A percentile compares a stretch with the other conserved stretches of the same genome.
Evolutionary conservation across 2,329 filamentous ascomycete genomes (phyloP).

Genomic region (Elsinoe australis): DNA sequence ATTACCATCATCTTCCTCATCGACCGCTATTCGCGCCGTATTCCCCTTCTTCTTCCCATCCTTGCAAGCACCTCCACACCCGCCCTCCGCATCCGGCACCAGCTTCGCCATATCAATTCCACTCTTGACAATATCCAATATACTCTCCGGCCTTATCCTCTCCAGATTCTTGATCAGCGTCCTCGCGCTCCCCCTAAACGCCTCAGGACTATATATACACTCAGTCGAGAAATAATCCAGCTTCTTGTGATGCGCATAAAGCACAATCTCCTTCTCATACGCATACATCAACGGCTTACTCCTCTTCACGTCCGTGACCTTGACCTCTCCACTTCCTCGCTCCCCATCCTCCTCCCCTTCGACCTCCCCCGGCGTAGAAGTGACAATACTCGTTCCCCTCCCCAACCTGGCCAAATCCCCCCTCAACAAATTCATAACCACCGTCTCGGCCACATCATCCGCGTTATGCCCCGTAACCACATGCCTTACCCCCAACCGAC

Average conservation of each 20-base stretch:
- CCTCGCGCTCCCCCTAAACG: slow-evolving; percentile 85
- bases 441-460: slow-evolving; percentile 93
- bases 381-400: slow-evolving; percentile 84
- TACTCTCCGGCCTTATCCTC: slow-evolving; percentile 84
- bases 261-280: slow-evolving; percentile 97
- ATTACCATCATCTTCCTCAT: slow-evolving; percentile 48
- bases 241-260: slow-evolving; percentile 95
- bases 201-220: slow-evolving; percentile 96
- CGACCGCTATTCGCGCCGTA: slow-evolving; percentile 29
- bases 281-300: slow-evolving; percentile 97
- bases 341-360: slow-evolving; percentile 19
- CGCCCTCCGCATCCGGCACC: slow-evolving; percentile 53
- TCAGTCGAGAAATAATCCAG: slow-evolving; percentile 98
- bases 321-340: slow-evolving; percentile 21
- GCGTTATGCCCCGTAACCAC: slow-evolving; percentile 97
- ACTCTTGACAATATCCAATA: slow-evolving; percentile 87
- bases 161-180: slow-evolving; percentile 93
- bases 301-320: slow-evolving; percentile 74
- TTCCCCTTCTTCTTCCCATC: slow-evolving; percentile 29
- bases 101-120: slow-evolving; percentile 92
- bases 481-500: slow-evolving; percentile 77
- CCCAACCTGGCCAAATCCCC: slow-evolving; percentile 83
- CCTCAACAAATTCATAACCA: slow-evolving; percentile 91
- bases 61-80: slow-evolving; percentile 41
- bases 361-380: slow-evolving; percentile 41